Evolutionary conservation across 306 rosid genomes (phyloP).

Genomic region (Carpinus viminea): DNA sequence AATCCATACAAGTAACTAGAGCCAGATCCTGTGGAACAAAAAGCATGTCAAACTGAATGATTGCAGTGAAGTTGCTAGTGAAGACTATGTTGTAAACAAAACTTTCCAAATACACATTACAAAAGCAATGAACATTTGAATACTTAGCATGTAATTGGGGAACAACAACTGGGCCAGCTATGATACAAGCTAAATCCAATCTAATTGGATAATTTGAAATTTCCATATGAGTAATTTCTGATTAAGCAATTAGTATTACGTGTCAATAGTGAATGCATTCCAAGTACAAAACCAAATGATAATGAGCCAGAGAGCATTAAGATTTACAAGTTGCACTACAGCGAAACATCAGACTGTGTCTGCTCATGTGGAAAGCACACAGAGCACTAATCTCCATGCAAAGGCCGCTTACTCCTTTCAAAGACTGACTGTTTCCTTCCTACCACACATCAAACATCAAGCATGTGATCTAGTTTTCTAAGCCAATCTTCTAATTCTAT

Average conservation of each 20-base stretch:
- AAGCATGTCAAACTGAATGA: slow-evolving; percentile 18
- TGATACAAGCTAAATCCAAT: too few species aligned
- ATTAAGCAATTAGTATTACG: not conserved
- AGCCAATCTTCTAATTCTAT: not conserved
- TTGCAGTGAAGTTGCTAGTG: not conserved
- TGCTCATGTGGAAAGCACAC: too few species aligned
- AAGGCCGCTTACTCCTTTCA: too few species aligned
- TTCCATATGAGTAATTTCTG: not conserved
- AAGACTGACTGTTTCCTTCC: too few species aligned
- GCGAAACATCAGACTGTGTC: not conserved
- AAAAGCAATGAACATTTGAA: not conserved
- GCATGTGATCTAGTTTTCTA: not conserved
- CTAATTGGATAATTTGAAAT: too few species aligned
- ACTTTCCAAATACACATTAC: too few species aligned
- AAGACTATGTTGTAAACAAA: not conserved
- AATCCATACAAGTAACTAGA: slow-evolving; percentile 96
- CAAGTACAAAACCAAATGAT: not conserved
- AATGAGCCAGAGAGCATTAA: not conserved
- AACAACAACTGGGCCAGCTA: too few species aligned
- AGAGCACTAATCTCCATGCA: too few species aligned
- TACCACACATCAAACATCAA: too few species aligned
- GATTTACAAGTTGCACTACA: not conserved
- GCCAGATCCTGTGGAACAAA: slow-evolving; percentile 77
- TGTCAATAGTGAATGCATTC: not conserved
- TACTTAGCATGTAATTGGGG: not conserved